Evolutionary conservation across 257 asterid genomes (phyloP).

Genomic region (Solanum ossicruentum): DNA sequence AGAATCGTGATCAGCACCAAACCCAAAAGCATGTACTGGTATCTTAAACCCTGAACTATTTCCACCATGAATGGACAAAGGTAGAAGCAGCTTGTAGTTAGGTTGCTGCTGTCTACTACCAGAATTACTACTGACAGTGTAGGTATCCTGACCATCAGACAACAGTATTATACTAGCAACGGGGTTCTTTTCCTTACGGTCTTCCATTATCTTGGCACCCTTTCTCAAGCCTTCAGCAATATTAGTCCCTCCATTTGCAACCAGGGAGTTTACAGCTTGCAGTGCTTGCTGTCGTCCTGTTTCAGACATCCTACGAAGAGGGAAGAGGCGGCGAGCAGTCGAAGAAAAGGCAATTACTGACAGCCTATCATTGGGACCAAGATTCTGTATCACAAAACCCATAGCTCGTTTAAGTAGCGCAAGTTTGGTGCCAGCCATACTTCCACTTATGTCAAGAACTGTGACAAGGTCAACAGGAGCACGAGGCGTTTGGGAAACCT

Average conservation of each 20-base stretch:
- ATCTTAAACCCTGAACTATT: constrained; percentile 41
- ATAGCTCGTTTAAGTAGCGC: constrained; percentile 90
- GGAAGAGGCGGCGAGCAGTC: constrained; percentile 86
- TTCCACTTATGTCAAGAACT: constrained; percentile 93
- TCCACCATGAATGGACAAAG: constrained; percentile 46
- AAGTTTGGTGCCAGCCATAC: constrained; percentile 99
- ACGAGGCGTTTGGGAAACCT: constrained; percentile 44
- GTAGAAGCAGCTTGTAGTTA: constrained; percentile 64
- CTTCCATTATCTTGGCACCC: constrained; percentile 89
- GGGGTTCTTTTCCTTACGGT: constrained; percentile 64
- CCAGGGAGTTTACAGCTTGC: constrained; percentile 70
- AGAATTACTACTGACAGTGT: constrained; percentile 43
- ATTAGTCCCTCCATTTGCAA: constrained; percentile 95
- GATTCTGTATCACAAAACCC: constrained; percentile 97
- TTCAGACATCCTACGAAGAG: constrained; percentile 85
- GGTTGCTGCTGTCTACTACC: constrained; percentile 20
- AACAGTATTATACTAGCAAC: constrained; percentile 78
- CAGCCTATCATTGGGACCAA: constrained; percentile 80
- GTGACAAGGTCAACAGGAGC: constrained; percentile 97
- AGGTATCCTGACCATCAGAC: constrained; percentile 96
- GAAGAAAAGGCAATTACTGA: constrained; percentile 96
- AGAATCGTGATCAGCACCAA: constrained; percentile 87
- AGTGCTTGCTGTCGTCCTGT: constrained; percentile 83
- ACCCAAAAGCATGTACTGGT: constrained; percentile 92
- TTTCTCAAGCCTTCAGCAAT: constrained; percentile 94